Conservation (phyloP, 345 rosid species). For the Pugionium dolabratum region DNA sequence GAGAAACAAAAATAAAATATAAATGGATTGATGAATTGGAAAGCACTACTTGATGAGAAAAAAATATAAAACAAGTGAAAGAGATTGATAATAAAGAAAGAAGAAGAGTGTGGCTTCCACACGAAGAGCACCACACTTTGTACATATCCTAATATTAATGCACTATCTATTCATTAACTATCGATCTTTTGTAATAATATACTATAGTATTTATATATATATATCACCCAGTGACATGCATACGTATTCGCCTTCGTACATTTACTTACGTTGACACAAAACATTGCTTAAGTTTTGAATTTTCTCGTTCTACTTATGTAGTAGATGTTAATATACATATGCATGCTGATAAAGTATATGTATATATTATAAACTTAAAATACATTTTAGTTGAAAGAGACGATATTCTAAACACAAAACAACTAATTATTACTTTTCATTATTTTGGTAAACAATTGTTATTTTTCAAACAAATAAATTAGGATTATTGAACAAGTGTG, state of each 20-base stretch:
- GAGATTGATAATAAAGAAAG: slow-evolving; percentile 37
- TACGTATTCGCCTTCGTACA: slow-evolving; percentile 36
- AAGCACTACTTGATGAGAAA: slow-evolving; percentile 22
- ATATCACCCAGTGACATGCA: slow-evolving; percentile 17
- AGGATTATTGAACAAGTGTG: no score
- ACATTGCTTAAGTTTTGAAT: no score
- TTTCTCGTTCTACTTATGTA: no score
- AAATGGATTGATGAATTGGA: slow-evolving; percentile 44
- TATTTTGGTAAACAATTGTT: no score
- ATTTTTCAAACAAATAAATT: no score
- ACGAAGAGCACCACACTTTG: slow-evolving; percentile 42
- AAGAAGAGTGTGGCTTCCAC: slow-evolving; percentile 46
- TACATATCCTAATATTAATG: slow-evolving; percentile 26
- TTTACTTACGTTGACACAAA: slow-evolving; percentile 1
- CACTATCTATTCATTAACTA: background rate
- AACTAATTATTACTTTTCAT: no score
- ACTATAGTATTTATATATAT: background rate
- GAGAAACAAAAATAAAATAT: background rate
- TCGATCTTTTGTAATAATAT: background rate
- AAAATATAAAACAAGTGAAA: slow-evolving; percentile 28
- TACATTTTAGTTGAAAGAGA: no score
- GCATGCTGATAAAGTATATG: no score
- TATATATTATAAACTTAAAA: no score
- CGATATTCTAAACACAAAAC: no score
- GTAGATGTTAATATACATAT: no score